Evolutionary conservation across 768 basidiomycete species (phyloP), one percentile per base, ranked within the genome.

Genomic region (Boletus patriciae): DNA sequence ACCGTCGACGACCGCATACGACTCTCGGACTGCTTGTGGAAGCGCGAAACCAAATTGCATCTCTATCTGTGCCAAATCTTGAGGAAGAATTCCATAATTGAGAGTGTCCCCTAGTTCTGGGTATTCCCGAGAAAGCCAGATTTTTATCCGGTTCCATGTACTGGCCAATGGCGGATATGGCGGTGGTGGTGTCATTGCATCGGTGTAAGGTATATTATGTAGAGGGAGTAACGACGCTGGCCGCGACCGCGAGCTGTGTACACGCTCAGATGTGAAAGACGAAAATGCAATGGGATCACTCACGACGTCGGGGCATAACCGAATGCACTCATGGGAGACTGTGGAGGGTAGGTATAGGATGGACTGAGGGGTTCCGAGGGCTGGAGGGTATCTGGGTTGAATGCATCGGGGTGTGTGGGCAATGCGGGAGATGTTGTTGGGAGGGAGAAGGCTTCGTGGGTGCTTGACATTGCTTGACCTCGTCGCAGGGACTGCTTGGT

Each of bases 21-120:
- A 92, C 61, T 99, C 97, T 23, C 94, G 84, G n/a, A 99, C 83
- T 34, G 87, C 85, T 33, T 82, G 79, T 4, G 97, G 97, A 21
- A 99, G 82, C 9, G 85, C 74, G 62, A 90, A 84, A 31, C 94
- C 93, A 60, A 96, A 85, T 61, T 92, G 84, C 70, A 87, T 78
- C 74, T 97, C 93, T 66, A 95, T 81, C 36, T 88, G 80, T 38
- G 88, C 81, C 58, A 97, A 82, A 69, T 93, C 87, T 61, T 83
- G 81, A 11, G 88, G 87, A 52, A 87, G 80, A 60, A 93, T 90
- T 59, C 93, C 92, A 66, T 90, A 92, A 72, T 96, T 96, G 62
- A 98, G 88, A 10, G 95, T 97, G 72, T 98, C 95, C 29, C 90
- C 90, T 19, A 98, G 82, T 67, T 98, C 95, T 44, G 94, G 93